Evolutionary conservation across 805 yeast genomes (phyloP), one percentile per base, ranked within the genome.

Genomic region (Wickerhamomyces tratensis): DNA sequence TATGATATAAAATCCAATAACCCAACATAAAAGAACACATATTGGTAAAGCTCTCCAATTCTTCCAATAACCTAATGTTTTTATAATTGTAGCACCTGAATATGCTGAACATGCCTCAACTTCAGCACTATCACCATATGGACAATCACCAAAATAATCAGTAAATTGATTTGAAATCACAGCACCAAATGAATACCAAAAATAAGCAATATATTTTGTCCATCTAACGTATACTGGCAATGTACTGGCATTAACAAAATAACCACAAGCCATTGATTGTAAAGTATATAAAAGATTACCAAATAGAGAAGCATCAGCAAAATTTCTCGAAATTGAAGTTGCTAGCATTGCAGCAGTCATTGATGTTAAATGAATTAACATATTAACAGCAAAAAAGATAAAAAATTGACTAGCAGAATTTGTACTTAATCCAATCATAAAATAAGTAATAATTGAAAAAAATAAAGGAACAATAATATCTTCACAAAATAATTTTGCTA

Each of bases 221-320:
- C 96, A 86, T 33, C 86, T 68, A 8, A 86, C 94, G 53, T 87
- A 87, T 1, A 84, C 94, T 0, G 95, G 95, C 78, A 86, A 71
- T 1, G 76, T 69, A 7, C 68, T 65, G 1, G 88, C 76, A 57
- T 86, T 86, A 14, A 81, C 82, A 54, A 83, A 86, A 60, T 74
- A 85, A 0, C 95, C 96, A 58, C 86, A 80, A 0, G 87, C 86
- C 73, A 84, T 77, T 38, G 85, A 75, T 53, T 85, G 88, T 14
- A 84, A 62, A 7, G 58, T 54, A 36, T 51, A 56, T 37, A 54
- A 49, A 42, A 52, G 35, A 34, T 55, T 55, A 8, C 57, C 51
- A 13, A 54, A 26, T 12, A 55, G 40, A 12, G 53, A 42, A 4
- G 57, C 56, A 12, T 39, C 43, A 7, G 59, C 51, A 43, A 52